phyloP scores from a whole-genome alignment of 192 early-diverging fungal genomes.

The Coemansia sp. region DNA sequence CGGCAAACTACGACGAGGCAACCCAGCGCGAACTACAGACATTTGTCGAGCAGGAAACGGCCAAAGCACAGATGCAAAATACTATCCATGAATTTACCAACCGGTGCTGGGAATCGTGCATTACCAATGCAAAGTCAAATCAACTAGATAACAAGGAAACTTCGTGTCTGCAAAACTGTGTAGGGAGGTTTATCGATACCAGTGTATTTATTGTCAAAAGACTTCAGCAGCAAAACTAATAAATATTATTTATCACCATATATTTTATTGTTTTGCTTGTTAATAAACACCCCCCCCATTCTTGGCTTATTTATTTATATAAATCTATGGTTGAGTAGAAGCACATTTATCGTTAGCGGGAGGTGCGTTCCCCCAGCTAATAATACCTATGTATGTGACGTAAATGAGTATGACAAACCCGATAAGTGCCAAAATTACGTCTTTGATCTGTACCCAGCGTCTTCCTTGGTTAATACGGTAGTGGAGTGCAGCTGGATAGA shows the following conservation, averaged over 20 bases:
- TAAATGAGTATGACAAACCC: conserved; percentile 76
- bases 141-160: conserved; percentile 57
- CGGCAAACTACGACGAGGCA: conserved; percentile 54
- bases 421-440: conserved; percentile 63
- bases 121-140: conserved; percentile 53
- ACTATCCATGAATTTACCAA: conserved; percentile 64
- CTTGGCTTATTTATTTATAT: too few species aligned
- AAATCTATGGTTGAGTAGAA: conserved; percentile 2
- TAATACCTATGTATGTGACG: conserved; percentile 65
- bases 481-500: conserved; percentile 87
- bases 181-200: conserved; percentile 68
- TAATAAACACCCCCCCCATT: neutral
- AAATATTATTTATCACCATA: neutral
- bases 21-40: conserved; percentile 58
- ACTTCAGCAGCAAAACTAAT: conserved; percentile 42
- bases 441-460: conserved; percentile 55
- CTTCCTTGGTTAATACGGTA: conserved; percentile 58
- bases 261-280: neutral
- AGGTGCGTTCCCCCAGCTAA: conserved; percentile 42
- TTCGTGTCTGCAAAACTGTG: conserved; percentile 69
- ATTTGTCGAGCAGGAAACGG: conserved; percentile 62
- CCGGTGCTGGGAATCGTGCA: conserved; percentile 72
- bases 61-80: conserved; percentile 60
- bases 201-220: conserved; percentile 62
- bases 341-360: conserved; percentile 31